Conservation (phyloP, 805 yeast species). For the Lipomyces yamadae region DNA sequence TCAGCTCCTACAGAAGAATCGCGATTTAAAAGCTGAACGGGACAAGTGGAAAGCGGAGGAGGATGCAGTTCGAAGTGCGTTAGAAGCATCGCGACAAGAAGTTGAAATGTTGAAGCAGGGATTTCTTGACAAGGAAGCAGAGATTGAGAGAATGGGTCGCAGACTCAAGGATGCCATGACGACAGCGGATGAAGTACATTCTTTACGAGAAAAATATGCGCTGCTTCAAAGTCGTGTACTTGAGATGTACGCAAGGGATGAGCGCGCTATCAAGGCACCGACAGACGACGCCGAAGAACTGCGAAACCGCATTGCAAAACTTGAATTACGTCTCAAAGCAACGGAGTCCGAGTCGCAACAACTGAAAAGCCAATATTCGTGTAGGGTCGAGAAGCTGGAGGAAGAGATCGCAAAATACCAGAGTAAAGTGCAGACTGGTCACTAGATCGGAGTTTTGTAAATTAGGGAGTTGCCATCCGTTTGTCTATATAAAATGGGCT, state of each 20-base stretch:
- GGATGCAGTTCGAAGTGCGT: slow-evolving; percentile 37
- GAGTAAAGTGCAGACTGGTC: not conserved
- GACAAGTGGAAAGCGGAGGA: slow-evolving; percentile 38
- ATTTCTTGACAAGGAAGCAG: slow-evolving; percentile 44
- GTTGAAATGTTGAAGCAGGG: slow-evolving; percentile 43
- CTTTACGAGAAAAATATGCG: slow-evolving; percentile 15
- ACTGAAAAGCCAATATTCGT: slow-evolving; percentile 9
- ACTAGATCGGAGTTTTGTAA: not conserved
- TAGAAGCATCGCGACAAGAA: slow-evolving; percentile 43
- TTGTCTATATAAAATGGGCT: not conserved
- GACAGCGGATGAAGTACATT: slow-evolving; percentile 26
- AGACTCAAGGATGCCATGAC: slow-evolving; percentile 25
- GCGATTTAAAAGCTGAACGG: slow-evolving; percentile 42
- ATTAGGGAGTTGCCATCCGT: not conserved
- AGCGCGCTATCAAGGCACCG: slow-evolving; percentile 7
- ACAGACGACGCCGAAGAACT: slow-evolving; percentile 30
- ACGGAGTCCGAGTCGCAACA: slow-evolving; percentile 18
- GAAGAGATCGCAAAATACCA: not conserved
- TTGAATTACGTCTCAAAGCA: slow-evolving; percentile 25
- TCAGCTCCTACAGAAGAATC: slow-evolving; percentile 44
- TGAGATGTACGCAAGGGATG: slow-evolving; percentile 17
- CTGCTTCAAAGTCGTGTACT: slow-evolving; percentile 12
- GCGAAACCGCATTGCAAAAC: slow-evolving; percentile 27
- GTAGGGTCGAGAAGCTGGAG: slow-evolving; percentile 14
- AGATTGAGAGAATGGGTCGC: slow-evolving; percentile 40